A percentile compares a stretch with the other conserved stretches of the same genome.
Evolutionary conservation across 305 asterid genomes (phyloP).

Genomic region (Solanum chacoense): DNA sequence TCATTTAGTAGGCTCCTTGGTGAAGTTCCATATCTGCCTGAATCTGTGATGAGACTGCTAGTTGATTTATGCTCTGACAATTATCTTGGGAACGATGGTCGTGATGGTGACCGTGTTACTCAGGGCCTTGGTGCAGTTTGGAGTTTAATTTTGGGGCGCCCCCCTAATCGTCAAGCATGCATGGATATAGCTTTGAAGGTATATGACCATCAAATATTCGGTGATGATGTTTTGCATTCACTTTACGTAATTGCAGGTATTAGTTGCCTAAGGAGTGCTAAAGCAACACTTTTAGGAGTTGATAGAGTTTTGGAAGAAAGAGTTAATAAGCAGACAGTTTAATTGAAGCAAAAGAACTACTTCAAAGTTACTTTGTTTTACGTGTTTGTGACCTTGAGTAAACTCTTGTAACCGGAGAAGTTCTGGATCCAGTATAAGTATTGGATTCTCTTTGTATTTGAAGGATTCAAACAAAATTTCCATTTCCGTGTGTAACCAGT

Average conservation of each 20-base stretch:
- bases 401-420: not conserved
- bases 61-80: slow-evolving; percentile 63
- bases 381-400: not conserved
- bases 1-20: slow-evolving; percentile 89
- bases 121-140: slow-evolving; percentile 96
- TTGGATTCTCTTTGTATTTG: not conserved
- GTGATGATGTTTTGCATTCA: not conserved
- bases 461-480: not conserved
- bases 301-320: not conserved
- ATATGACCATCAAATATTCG: slow-evolving; percentile 14
- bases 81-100: slow-evolving; percentile 42
- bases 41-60: slow-evolving; percentile 65
- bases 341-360: not conserved
- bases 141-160: slow-evolving; percentile 85
- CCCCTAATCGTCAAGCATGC: slow-evolving; percentile 75
- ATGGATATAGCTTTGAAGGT: slow-evolving; percentile 93
- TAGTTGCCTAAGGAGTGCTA: not conserved
- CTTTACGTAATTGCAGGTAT: not conserved
- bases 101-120: slow-evolving; percentile 88
- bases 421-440: not conserved
- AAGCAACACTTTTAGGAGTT: not conserved
- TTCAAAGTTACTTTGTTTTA: not conserved
- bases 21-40: slow-evolving; percentile 85
- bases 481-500: not conserved
- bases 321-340: not conserved